phyloP scores from a whole-genome alignment of 2,329 filamentous ascomycete species.

The Dissoconium aciculare region DNA sequence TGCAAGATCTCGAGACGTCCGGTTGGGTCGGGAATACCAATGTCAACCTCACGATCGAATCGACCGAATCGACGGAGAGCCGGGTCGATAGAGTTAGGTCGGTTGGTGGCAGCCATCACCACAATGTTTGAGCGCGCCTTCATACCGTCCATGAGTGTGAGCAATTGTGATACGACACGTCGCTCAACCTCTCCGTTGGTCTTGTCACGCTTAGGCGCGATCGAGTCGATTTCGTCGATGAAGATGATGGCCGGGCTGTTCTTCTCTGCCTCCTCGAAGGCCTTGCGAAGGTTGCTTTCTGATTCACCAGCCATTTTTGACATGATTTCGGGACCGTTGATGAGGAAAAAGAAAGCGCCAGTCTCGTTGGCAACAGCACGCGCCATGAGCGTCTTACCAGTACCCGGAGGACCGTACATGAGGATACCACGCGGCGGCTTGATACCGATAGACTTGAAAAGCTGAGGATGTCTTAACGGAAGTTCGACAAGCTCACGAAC shows the following conservation, averaged over 20 bases:
- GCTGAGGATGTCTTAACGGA: constrained; percentile 86
- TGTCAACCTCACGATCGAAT: constrained; percentile 98
- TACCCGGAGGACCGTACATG: constrained; percentile 87
- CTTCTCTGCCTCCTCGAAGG: constrained; percentile 99
- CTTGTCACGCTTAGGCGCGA: constrained; percentile 98
- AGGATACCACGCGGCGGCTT: constrained; percentile 97
- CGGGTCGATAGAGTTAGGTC: constrained; percentile 96
- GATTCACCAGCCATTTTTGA: constrained; percentile 99
- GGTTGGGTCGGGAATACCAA: constrained; percentile 93
- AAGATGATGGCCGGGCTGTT: constrained; percentile 99
- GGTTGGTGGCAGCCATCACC: constrained; percentile 98
- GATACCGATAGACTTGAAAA: constrained; percentile 99
- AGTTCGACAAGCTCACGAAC: constrained; percentile 97
- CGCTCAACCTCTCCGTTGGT: constrained; percentile 98
- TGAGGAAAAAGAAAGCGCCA: constrained; percentile 97
- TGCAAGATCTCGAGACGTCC: constrained; percentile 97
- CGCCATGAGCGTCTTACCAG: constrained; percentile 98
- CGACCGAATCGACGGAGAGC: constrained; percentile 94
- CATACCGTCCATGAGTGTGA: constrained; percentile 99
- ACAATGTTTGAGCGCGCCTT: constrained; percentile 97
- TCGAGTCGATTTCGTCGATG: constrained; percentile 98
- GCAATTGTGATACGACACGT: constrained; percentile 91
- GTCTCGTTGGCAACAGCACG: constrained; percentile 98
- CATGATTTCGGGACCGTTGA: constrained; percentile 99
- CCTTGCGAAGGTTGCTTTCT: constrained; percentile 93